These are phyloP conservation scores for Grifola frondosa DNA, from an alignment of 1,284 basidiomycete genomes.

Conservation along the genomic window DNA sequence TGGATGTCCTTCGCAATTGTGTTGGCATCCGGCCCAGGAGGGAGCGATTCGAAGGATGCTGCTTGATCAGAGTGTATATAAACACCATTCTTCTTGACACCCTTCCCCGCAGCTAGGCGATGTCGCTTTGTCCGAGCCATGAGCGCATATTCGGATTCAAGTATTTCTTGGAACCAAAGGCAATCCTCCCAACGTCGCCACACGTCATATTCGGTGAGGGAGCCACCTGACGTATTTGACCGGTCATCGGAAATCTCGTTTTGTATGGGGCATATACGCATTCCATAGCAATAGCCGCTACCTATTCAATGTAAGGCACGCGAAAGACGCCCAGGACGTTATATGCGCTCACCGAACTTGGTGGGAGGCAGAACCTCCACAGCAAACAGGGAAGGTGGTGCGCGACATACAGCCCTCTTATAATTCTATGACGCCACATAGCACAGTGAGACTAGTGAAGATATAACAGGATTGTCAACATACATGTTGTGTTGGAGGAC, in stretches of 20 bases:
- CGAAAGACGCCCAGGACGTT: too few relatives aligned
- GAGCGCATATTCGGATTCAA: constrained; percentile 63
- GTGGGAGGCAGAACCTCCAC: constrained; percentile 55
- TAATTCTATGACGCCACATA: constrained; percentile 34
- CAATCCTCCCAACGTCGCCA: constrained; percentile 82
- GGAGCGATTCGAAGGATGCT: constrained; percentile 80
- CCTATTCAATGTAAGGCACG: too few relatives aligned
- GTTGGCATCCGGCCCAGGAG: constrained; percentile 74
- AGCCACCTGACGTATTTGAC: constrained; percentile 24
- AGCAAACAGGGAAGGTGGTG: constrained; percentile 58
- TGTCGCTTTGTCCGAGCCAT: constrained; percentile 63
- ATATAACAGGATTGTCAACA: constrained; percentile 4
- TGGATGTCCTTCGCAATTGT: constrained; percentile 68
- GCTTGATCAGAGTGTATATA: constrained; percentile 68
- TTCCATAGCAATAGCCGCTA: constrained; percentile 54
- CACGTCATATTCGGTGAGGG: constrained; percentile 59
- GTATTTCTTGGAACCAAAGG: constrained; percentile 65
- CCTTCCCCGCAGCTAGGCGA: constrained; percentile 66
- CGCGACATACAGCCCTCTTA: constrained; percentile 60
- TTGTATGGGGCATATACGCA: constrained; percentile 54
- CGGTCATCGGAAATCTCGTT: constrained; percentile 31
- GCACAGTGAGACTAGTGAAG: neutral
- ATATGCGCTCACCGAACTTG: constrained; percentile 50
- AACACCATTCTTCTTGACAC: constrained; percentile 70
- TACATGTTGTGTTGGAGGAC: constrained; percentile 30